phyloP scores from a whole-genome alignment of 2,329 filamentous ascomycete genomes.

The Scorias spongiosa region DNA sequence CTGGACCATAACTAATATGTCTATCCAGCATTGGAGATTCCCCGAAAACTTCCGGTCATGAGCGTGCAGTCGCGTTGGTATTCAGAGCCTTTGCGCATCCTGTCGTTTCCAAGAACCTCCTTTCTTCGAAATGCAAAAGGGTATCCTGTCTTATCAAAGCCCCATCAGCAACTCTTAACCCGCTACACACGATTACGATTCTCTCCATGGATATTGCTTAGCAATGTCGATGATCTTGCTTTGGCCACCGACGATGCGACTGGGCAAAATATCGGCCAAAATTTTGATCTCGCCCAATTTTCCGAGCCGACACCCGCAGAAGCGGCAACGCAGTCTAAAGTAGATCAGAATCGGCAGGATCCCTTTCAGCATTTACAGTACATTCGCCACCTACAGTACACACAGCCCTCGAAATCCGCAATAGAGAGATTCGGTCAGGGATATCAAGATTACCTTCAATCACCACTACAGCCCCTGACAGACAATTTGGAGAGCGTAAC shows the following conservation, averaged over 20 bases:
- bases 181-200: conserved; percentile 42
- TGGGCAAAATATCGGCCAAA: neutral
- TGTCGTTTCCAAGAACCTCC: conserved; percentile 36
- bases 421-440: conserved; percentile 54
- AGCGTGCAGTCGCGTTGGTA: conserved; percentile 46
- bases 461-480: conserved; percentile 81
- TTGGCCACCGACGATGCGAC: neutral
- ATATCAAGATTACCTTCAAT: conserved; percentile 90
- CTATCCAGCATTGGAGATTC: conserved; percentile 38
- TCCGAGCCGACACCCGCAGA: conserved; percentile 52
- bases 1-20: neutral
- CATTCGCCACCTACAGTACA: conserved; percentile 66
- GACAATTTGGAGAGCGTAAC: conserved; percentile 96
- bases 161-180: conserved; percentile 42
- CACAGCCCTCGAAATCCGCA: conserved; percentile 51
- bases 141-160: conserved; percentile 42
- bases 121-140: conserved; percentile 45
- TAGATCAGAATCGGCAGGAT: conserved; percentile 30
- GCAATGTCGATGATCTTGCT: conserved; percentile 27
- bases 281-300: neutral
- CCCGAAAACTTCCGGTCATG: conserved; percentile 42
- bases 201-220: conserved; percentile 45
- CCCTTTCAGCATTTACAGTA: conserved; percentile 60
- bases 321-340: conserved; percentile 29
- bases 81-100: conserved; percentile 44